phyloP scores from a whole-genome alignment of 768 basidiomycete genomes.

The Termitomyces sp. region DNA sequence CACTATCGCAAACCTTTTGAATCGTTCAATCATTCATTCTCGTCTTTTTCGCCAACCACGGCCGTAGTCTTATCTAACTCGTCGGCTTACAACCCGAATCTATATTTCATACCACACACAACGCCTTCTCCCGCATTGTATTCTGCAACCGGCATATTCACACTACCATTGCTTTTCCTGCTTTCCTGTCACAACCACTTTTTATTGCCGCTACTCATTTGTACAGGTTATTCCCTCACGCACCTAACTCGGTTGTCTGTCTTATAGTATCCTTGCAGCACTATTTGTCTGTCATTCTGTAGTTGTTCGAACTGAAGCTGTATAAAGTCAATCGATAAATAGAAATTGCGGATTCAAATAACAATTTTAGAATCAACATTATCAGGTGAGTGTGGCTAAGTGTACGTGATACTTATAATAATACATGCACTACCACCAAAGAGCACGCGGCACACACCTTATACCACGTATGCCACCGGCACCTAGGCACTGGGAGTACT shows the following conservation, averaged over 20 bases:
- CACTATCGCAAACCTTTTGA: conserved; percentile 37
- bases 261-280: conserved; percentile 62
- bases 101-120: conserved; percentile 29
- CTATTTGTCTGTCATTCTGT: conserved; percentile 68
- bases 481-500: too few relatives aligned
- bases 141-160: conserved; percentile 61
- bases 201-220: conserved; percentile 46
- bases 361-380: background rate
- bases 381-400: too few relatives aligned
- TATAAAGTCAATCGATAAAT: conserved; percentile 47
- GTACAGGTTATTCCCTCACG: conserved; percentile 53
- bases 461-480: too few relatives aligned
- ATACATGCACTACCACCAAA: too few relatives aligned
- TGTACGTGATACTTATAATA: background rate
- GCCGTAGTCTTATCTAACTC: conserved; percentile 21
- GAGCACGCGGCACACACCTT: too few relatives aligned
- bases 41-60: conserved; percentile 22
- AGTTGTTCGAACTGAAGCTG: conserved; percentile 56
- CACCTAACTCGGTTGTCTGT: conserved; percentile 58
- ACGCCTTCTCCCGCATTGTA: conserved; percentile 60
- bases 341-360: conserved; percentile 20
- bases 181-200: conserved; percentile 39
- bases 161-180: conserved; percentile 48
- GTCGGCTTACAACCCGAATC: conserved; percentile 27
- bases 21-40: conserved; percentile 38